A percentile compares a stretch with the other conserved stretches of the same genome.
Evolutionary conservation across 495 filamentous ascomycete species (phyloP).

Genomic region (Penicillium ochrochloron): DNA sequence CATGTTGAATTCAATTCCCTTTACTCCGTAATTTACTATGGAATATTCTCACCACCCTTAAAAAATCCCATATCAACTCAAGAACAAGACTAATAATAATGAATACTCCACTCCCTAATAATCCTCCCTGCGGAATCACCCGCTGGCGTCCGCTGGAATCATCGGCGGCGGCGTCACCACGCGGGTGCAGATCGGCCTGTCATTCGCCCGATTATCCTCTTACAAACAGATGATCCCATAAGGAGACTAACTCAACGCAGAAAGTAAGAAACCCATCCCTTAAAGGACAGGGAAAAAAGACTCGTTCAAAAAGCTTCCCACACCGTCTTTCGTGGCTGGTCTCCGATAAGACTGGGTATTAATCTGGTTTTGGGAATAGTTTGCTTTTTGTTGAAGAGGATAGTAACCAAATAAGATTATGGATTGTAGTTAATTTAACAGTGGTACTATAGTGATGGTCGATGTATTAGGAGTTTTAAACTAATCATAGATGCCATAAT

Average conservation of each 20-base stretch:
- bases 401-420: background rate
- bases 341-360: background rate
- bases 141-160: slow-evolving; percentile 13
- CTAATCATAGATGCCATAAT: background rate
- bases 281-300: too few relatives aligned
- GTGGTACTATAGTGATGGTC: background rate
- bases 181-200: slow-evolving; percentile 58
- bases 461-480: background rate
- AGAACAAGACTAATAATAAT: background rate
- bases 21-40: background rate
- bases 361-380: background rate
- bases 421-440: background rate
- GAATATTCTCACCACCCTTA: too few relatives aligned
- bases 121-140: slow-evolving; percentile 1
- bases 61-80: too few relatives aligned
- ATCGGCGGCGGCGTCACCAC: slow-evolving; percentile 38
- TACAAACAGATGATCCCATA: background rate
- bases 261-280: too few relatives aligned
- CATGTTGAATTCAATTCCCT: slow-evolving; percentile 1
- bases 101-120: background rate
- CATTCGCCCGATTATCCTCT: slow-evolving; percentile 35
- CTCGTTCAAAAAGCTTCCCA: slow-evolving; percentile 8
- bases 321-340: slow-evolving; percentile 28
- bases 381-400: background rate
- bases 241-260: background rate